A percentile compares a stretch with the other conserved stretches of the same genome.
phyloP scores from a whole-genome alignment of 2,329 filamentous ascomycete species.

The Microcera coccophila region DNA sequence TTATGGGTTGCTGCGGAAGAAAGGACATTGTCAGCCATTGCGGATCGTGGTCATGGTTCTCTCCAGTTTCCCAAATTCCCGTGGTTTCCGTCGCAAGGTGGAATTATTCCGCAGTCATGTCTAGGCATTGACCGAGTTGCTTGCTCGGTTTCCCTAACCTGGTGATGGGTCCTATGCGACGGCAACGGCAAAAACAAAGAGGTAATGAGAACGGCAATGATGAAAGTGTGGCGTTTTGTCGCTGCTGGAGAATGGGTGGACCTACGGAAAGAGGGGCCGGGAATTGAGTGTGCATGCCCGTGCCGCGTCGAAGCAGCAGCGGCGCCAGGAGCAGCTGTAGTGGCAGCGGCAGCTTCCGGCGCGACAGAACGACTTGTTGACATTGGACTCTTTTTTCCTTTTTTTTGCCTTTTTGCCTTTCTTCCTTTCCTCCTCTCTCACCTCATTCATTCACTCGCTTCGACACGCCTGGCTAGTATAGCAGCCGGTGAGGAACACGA shows the following conservation, averaged over 20 bases:
- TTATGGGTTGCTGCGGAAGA: slow-evolving; percentile 57
- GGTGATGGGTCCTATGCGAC: no score
- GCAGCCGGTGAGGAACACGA: not conserved
- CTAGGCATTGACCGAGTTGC: no score
- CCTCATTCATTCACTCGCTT: no score
- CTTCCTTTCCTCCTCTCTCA: not conserved
- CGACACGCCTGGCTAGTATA: no score
- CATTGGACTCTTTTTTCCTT: not conserved
- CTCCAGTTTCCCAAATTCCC: no score
- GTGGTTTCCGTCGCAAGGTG: no score
- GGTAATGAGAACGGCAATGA: no score
- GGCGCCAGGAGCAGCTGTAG: no score
- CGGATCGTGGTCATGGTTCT: not conserved
- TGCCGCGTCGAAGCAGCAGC: not conserved
- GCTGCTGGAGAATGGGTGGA: slow-evolving; percentile 10
- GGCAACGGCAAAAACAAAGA: no score
- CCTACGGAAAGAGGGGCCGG: slow-evolving; percentile 52
- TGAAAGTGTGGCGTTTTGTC: slow-evolving; percentile 1
- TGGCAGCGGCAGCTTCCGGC: not conserved
- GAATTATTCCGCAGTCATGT: no score
- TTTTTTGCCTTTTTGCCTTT: not conserved
- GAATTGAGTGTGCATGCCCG: slow-evolving; percentile 33
- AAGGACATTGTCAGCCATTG: slow-evolving; percentile 32
- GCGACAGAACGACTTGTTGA: not conserved
- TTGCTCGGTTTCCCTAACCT: no score